Base-by-base conservation (phyloP, 2,329 filamentous ascomycete species). In the Trichoderma sp. region DNA sequence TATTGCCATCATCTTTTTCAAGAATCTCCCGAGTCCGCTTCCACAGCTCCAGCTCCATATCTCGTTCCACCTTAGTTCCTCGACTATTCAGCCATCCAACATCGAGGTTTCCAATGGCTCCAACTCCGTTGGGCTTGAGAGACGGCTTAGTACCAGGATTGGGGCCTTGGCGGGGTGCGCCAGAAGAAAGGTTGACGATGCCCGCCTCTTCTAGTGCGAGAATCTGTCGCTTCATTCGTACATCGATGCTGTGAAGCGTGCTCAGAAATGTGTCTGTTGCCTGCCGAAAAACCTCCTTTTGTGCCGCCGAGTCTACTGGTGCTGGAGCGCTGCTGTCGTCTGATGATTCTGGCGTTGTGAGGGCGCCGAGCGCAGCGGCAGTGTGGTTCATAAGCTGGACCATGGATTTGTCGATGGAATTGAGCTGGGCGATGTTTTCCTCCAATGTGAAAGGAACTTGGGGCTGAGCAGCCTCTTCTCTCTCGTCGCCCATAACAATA, bases 61-160 rank as follows among this genome's bases (percentile, higher is more conserved):
- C 91, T 75, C 90, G 88, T 68, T 92, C 92, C 27, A 96, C 92
- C 72, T 91, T 91, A 72, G 92, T 91, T 71, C 92, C 93, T 69
- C 93, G 87, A 75, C 92, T 94, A 77, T 97, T 98, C 74, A 98
- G 81, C 88, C 92, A 95, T 37, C 94, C 94, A 16, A 96, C 90
- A 77, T 97, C 94, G 65, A 97, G 83, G 33, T 81, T 82, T 11
- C 86, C 87, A 40, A 88, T 86, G 74, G 83, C 84, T 27, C 84
- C 87, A 68, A 83, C 80, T 49, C 85, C 87, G 56, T 87, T 82
- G 49, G 89, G 84, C 77, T 88, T 81, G 72, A 88, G 73, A 11
- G 83, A 82, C 14, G 80, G 77, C 55, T 78, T 79, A 29, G 85
- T 81, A 0, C 72, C 77, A 0, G 73, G 74, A 8, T 73, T 77